A percentile compares a stretch with the other conserved stretches of the same genome.
phyloP scores from a whole-genome alignment of 1,284 basidiomycete genomes.

The Ustilago vetiveriae region DNA sequence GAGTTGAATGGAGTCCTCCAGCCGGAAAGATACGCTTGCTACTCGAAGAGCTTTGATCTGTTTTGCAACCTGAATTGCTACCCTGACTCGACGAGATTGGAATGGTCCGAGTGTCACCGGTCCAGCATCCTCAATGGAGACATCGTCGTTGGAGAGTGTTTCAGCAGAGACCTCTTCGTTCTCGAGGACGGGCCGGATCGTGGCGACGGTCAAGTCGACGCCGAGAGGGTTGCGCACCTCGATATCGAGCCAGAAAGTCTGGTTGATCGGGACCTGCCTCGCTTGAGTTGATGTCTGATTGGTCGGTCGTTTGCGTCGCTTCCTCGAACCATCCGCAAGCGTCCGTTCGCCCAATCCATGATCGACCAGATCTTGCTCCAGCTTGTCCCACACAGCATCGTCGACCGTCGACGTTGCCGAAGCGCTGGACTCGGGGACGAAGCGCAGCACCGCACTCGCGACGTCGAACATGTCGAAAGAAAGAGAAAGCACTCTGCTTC shows the following conservation, averaged over 20 bases:
- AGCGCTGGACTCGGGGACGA: constrained; percentile 24
- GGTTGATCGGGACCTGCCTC: constrained; percentile 44
- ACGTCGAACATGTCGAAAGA: constrained; percentile 17
- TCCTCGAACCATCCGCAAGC: constrained; percentile 8
- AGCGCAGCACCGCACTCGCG: constrained; percentile 11
- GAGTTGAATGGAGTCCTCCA: constrained; percentile 69
- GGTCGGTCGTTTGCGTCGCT: constrained; percentile 16
- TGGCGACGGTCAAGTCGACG: constrained; percentile 30
- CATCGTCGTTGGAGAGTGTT: constrained; percentile 2
- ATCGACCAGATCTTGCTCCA: constrained; percentile 31
- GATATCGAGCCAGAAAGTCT: constrained; percentile 68
- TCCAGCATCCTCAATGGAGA: constrained; percentile 54
- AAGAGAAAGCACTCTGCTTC: background rate
- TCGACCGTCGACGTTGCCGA: constrained; percentile 10
- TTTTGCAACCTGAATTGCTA: constrained; percentile 12
- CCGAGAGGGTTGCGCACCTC: constrained; percentile 69
- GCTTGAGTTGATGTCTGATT: constrained; percentile 19
- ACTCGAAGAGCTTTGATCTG: constrained; percentile 54
- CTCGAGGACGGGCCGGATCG: constrained; percentile 15
- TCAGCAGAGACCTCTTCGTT: background rate
- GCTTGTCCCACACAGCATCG: constrained; percentile 25
- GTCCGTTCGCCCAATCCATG: constrained; percentile 16
- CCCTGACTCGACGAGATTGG: constrained; percentile 5
- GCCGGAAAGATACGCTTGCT: constrained; percentile 65
- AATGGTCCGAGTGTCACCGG: constrained; percentile 30